Evolutionary conservation across 768 basidiomycete species (phyloP), one percentile per base, ranked within the genome.

Genomic region (Lactifluus pinguis): DNA sequence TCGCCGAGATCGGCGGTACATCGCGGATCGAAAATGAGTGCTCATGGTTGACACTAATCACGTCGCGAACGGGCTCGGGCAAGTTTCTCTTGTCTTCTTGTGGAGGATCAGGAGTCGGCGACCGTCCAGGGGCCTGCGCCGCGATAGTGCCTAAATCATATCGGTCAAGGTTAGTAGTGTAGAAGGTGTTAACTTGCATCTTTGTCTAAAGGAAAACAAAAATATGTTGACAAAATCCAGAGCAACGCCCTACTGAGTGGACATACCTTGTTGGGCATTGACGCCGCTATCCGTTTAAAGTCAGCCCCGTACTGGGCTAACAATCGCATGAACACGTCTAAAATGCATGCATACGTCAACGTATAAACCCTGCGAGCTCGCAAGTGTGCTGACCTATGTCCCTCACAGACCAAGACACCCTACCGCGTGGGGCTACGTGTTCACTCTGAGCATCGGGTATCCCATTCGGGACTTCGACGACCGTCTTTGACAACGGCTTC

Each of bases 281-380:
- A 79, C 3, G 83, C 77, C 1, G 87, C 83, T 53, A 91, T 85
- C n/a, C 80, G 78, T 66, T 83, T 80, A 67, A 84, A 84, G 67
- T 90, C 80, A 56, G 80, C 78, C 39, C 86, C 87, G 69, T 87
- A 77, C 60, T 81, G 76, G n/a, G 75, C 73, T 17, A 88, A 74
- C 42, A 89, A 76, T 15, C 76, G 69, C 50, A 83, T 66, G 67
- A 89, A 84, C 49, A 79, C 66, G 49, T 69, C 82, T 83, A 49
- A 25, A 25, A 61, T 36, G 30, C 34, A 19, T 42, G 53, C 25
- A 25, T 19, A n/a, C 39, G 15, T 55, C 44, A 55, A 55, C 59
- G 66, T 55, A 70, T 61, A 47, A 62, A 52, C 48, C 7, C 36
- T 42, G 11, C 30, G 30, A 53, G 19, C 32, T 15, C 48, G 59